Evolutionary conservation across 768 basidiomycete species (phyloP).

Genomic region (Calocera viscosa): DNA sequence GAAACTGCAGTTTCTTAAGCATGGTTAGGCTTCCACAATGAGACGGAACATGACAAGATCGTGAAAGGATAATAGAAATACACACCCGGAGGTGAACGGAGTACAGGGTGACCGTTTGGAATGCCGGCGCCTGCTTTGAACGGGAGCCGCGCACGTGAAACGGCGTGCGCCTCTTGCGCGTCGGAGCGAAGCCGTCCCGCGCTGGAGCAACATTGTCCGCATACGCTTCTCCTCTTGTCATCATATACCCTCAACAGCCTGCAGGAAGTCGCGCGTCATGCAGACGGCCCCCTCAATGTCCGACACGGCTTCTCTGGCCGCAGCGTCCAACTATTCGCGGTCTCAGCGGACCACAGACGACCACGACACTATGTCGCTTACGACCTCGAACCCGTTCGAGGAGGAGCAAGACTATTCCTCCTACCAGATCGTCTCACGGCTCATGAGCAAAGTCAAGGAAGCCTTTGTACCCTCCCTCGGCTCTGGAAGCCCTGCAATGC

Average conservation of each 20-base stretch:
- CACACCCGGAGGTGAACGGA: too few species aligned
- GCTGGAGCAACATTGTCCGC: not conserved
- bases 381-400: conserved; percentile 85
- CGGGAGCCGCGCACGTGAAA: not conserved
- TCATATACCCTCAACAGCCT: not conserved
- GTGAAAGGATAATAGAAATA: too few species aligned
- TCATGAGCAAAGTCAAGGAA: conserved; percentile 71
- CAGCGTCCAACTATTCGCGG: not conserved
- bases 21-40: too few species aligned
- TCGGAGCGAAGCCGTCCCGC: not conserved
- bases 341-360: not conserved
- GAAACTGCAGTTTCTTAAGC: too few species aligned
- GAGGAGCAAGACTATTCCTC: conserved; percentile 83
- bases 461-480: conserved; percentile 57
- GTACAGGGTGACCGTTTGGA: too few species aligned
- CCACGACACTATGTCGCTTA: conserved; percentile 31
- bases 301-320: not conserved
- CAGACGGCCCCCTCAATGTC: not conserved
- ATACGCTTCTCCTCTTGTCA: not conserved
- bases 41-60: too few species aligned
- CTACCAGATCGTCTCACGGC: conserved; percentile 67
- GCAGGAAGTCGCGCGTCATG: not conserved
- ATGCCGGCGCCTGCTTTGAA: too few species aligned
- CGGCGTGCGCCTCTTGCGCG: not conserved
- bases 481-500: conserved; percentile 34